Evolutionary conservation across 129 eudicot genomes (phyloP).

Genomic region (Flaveria trinervia): DNA sequence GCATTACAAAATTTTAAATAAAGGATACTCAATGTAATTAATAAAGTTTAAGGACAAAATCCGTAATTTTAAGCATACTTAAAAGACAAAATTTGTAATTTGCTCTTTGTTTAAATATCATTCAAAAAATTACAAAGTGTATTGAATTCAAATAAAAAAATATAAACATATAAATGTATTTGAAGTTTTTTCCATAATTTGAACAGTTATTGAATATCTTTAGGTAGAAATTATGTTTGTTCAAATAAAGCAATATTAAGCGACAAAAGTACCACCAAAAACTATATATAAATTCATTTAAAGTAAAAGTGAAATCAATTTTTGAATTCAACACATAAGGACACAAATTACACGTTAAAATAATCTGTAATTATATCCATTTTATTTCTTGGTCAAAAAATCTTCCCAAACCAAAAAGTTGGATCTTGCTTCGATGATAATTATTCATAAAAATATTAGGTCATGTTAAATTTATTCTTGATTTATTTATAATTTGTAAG

Average conservation of each 20-base stretch:
- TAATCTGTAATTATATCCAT: background rate
- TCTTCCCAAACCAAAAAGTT: background rate
- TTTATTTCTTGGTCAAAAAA: background rate
- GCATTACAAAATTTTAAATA: no score
- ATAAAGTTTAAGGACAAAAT: no score
- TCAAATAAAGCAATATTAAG: constrained; percentile 7
- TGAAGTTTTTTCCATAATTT: background rate
- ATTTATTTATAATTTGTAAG: background rate
- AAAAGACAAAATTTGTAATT: no score
- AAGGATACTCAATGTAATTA: no score
- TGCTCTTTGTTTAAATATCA: no score
- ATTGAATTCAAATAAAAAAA: background rate
- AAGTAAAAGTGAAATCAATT: background rate
- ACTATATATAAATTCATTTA: background rate
- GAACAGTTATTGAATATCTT: constrained; percentile 8
- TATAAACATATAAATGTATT: background rate
- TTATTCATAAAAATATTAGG: no score
- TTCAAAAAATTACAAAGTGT: background rate
- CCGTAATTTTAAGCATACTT: no score
- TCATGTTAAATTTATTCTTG: no score
- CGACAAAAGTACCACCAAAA: background rate
- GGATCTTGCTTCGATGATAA: no score
- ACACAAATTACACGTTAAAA: background rate
- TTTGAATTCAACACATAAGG: background rate
- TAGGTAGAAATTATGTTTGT: constrained; percentile 10